Percentiles rank a stretch among this genome's conserved stretches.
Conservation (phyloP, 305 asterid genomes). For the Fraxinus sp. region DNA sequence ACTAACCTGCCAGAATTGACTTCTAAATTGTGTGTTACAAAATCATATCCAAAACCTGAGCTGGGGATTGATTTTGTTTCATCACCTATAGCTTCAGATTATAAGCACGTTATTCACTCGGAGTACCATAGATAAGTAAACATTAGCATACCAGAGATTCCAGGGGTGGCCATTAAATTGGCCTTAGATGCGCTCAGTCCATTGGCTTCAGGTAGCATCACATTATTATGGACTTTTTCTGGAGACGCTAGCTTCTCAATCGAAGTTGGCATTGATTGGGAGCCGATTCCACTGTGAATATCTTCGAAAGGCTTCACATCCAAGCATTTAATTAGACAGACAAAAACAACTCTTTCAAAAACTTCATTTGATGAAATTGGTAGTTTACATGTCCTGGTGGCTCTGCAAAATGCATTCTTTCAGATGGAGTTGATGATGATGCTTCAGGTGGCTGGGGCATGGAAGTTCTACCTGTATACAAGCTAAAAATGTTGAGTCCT, state of each 20-base stretch:
- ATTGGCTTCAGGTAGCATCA: constrained; percentile 45
- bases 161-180: constrained; percentile 63
- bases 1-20: constrained; percentile 66
- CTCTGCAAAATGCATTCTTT: constrained; percentile 41
- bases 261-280: constrained; percentile 39
- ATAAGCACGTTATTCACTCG: constrained; percentile 17
- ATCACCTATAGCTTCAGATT: constrained; percentile 45
- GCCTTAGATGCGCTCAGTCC: constrained; percentile 34
- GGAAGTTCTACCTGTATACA: constrained; percentile 50
- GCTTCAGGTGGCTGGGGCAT: constrained; percentile 57
- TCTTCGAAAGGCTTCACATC: constrained; percentile 59
- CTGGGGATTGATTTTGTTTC: constrained; percentile 69
- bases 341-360: background rate
- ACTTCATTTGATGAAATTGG: background rate
- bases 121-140: constrained; percentile 1
- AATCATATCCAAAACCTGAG: constrained; percentile 73
- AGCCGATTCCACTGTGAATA: constrained; percentile 43
- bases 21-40: constrained; percentile 58
- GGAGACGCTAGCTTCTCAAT: constrained; percentile 55
- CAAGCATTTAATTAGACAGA: constrained; percentile 34
- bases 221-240: constrained; percentile 28
- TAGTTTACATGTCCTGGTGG: constrained; percentile 53
- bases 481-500: constrained; percentile 19
- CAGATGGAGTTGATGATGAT: constrained; percentile 61
- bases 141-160: constrained; percentile 53